phyloP scores from a whole-genome alignment of 2,329 filamentous ascomycete genomes.

The Periconia sp. region DNA sequence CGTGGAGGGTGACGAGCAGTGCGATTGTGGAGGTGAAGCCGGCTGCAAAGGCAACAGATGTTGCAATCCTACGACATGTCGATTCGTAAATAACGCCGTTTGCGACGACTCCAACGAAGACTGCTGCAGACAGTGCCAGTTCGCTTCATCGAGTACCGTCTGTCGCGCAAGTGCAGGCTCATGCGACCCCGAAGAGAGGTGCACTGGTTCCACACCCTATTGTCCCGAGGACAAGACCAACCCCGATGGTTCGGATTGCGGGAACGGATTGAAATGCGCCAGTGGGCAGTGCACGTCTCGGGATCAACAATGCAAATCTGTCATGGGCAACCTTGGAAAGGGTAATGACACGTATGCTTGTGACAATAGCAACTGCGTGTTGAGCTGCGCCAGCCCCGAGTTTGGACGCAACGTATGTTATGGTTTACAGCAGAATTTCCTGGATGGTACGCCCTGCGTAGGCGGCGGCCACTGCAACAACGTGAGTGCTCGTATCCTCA shows the following conservation, averaged over 20 bases:
- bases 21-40: conserved; percentile 81
- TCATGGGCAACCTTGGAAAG: conserved; percentile 74
- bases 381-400: conserved; percentile 74
- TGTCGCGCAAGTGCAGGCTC: conserved; percentile 78
- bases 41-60: conserved; percentile 76
- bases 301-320: conserved; percentile 81
- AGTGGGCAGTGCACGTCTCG: conserved; percentile 94
- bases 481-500: conserved; percentile 44
- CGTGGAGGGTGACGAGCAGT: conserved; percentile 90
- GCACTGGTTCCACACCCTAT: conserved; percentile 68
- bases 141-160: conserved; percentile 67
- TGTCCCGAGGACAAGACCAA: conserved; percentile 75
- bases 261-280: conserved; percentile 73
- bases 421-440: conserved; percentile 82
- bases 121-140: conserved; percentile 74
- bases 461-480: conserved; percentile 79
- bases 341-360: conserved; percentile 82
- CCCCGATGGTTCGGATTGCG: conserved; percentile 72
- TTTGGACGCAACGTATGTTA: conserved; percentile 70
- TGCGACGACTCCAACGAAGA: conserved; percentile 87
- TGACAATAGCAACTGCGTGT: conserved; percentile 68
- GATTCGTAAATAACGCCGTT: conserved; percentile 72
- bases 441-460: conserved; percentile 85
- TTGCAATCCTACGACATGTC: conserved; percentile 85
- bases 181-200: conserved; percentile 86